Conservation (phyloP, 148 eudicot species). For the Rhododendron mucronatum region DNA sequence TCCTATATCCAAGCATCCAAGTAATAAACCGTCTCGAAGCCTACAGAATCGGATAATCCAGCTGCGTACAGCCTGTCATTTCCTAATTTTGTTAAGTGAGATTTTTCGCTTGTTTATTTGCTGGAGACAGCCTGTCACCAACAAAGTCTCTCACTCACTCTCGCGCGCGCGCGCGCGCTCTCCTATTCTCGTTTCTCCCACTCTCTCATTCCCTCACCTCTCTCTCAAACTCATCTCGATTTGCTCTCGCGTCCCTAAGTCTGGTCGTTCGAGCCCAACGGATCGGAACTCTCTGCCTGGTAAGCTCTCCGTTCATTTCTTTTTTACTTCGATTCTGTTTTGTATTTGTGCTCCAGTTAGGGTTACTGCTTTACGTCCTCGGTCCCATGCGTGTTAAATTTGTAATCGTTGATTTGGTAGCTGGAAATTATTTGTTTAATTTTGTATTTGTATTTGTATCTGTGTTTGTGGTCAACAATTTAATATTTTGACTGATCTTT, state of each 20-base stretch:
- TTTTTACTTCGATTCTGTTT: not conserved
- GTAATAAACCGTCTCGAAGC: not conserved
- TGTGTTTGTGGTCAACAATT: not conserved
- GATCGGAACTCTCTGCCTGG: slow-evolving; percentile 23
- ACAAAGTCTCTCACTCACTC: slow-evolving; percentile 23
- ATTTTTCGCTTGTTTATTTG: slow-evolving; percentile 21
- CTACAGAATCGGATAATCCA: not conserved
- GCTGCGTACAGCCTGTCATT: slow-evolving; percentile 26
- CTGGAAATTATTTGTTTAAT: not conserved
- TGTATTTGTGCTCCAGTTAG: not conserved
- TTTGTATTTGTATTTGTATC: not conserved
- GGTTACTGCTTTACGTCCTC: not conserved
- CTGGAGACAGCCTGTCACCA: slow-evolving; percentile 55
- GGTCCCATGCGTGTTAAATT: not conserved
- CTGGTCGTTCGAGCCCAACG: slow-evolving; percentile 8
- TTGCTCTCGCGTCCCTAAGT: not conserved
- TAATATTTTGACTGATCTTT: not conserved
- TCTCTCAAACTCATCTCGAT: not conserved
- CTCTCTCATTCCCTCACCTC: slow-evolving; percentile 10
- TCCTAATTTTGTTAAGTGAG: not conserved
- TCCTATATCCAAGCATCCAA: too few relatives aligned
- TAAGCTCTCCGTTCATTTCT: slow-evolving; percentile 14
- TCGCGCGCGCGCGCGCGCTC: not conserved
- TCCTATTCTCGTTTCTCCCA: not conserved
- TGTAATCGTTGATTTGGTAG: not conserved